Base-by-base conservation (phyloP, 1,284 basidiomycete genomes). In the Tilletia caries region DNA sequence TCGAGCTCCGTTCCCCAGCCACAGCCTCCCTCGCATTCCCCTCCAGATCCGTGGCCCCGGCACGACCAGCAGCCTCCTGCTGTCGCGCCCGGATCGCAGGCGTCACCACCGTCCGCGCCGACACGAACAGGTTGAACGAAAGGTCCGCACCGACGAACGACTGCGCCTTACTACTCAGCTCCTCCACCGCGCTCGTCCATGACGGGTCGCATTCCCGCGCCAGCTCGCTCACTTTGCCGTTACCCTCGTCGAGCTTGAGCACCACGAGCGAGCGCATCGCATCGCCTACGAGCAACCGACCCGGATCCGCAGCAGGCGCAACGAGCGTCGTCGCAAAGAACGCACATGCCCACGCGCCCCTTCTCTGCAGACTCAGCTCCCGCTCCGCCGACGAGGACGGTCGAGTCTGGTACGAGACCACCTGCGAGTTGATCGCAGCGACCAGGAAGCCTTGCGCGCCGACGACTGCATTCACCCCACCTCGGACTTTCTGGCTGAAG, bases 191-290 rank as follows among this genome's bases (percentile, higher is more conserved):
- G 33, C 71, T 78, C 13, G 80, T 82, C 81, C 81, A 82, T 70
- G 75, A 80, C 12, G 81, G 80, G 68, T 82, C 80, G 52, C 75
- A 71, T 54, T 82, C 81, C 64, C 81, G 72, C 2, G 79, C 80
- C 6, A 78, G 66, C 67, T 82, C 80, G 23, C 37, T 67, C 12
- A 82, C n/a, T 8, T 66, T 29, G 29, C 71, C 76, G 15, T 69
- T 68, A 20, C 67, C 64, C 15, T 66, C 67, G 50, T 73, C 68
- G 23, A 82, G 72, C 27, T 70, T 34, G 23, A 82, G 75, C 20
- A 82, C 71, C 29, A 76, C 79, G 65, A 82, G 73, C 32, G 80
- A 79, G 46, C 80, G 68, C 43, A 82, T 70, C 43, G 78, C 81
- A 41, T 82, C 81, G 18, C 80, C 81, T 2, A 82, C 76, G 29